Conservation (phyloP, 345 rosid genomes). For the Citrus cavaleriei region DNA sequence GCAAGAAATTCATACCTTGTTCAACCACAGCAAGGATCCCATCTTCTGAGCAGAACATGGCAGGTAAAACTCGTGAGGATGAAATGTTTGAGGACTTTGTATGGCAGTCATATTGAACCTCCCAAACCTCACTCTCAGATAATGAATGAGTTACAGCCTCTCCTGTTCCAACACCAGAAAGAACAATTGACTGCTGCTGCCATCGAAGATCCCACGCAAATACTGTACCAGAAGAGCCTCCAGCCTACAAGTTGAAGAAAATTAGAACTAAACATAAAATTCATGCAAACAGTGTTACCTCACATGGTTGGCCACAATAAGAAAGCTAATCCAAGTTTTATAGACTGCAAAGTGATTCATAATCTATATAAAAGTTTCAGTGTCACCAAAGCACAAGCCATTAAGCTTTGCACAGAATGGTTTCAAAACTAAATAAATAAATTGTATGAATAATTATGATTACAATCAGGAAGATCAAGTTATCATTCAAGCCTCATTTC, state of each 20-base stretch:
- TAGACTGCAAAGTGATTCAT: not conserved
- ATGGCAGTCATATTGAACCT: constrained; percentile 68
- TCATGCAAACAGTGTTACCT: not conserved
- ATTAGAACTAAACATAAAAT: constrained; percentile 3
- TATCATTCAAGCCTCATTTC: not conserved
- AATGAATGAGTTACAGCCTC: constrained; percentile 32
- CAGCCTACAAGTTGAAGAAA: constrained; percentile 46
- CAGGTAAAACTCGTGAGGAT: constrained; percentile 70
- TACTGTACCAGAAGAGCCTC: constrained; percentile 79
- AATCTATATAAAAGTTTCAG: not conserved
- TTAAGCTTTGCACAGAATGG: not conserved
- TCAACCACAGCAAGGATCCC: constrained; percentile 79
- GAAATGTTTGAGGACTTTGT: constrained; percentile 49
- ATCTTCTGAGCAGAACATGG: constrained; percentile 89
- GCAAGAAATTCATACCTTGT: constrained; percentile 48
- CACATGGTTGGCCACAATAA: not conserved
- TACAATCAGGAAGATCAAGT: not conserved
- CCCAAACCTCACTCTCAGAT: constrained; percentile 93
- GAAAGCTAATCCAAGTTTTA: not conserved
- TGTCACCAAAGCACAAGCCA: not conserved
- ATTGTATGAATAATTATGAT: no score
- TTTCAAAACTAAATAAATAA: not conserved
- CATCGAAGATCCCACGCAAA: constrained; percentile 91
- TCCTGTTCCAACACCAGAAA: constrained; percentile 53
- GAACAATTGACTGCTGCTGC: constrained; percentile 61